A percentile compares a stretch with the other conserved stretches of the same genome.
Evolutionary conservation across 176 grass and related monocot species (phyloP).

Genomic region (Juncus inflexus): DNA sequence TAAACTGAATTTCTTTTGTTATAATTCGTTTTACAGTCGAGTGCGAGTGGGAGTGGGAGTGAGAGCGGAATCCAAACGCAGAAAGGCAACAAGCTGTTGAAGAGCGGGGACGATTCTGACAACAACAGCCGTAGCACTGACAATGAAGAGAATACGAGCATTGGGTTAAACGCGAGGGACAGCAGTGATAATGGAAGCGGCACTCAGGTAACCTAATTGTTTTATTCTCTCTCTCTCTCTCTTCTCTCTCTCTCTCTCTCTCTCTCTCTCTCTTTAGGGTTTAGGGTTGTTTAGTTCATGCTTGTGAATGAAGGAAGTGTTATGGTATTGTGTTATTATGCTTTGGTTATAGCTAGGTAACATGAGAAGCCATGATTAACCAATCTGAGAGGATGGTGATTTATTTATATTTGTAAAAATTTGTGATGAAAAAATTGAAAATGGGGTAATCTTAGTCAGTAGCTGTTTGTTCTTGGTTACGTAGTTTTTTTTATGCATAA

Average conservation of each 20-base stretch:
- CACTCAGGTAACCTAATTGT: conserved; percentile 48
- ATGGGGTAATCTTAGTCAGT: too few species aligned
- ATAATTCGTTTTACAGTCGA: conserved; percentile 45
- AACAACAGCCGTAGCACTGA: conserved; percentile 52
- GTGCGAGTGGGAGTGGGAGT: conserved; percentile 81
- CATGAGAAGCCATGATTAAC: not conserved
- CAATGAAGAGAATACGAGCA: conserved; percentile 40
- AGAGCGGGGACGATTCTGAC: conserved; percentile 40
- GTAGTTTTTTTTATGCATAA: too few species aligned
- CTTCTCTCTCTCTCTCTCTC: too few species aligned
- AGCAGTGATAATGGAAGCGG: conserved; percentile 81
- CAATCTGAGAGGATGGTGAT: too few species aligned
- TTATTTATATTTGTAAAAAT: too few species aligned
- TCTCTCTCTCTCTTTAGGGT: too few species aligned
- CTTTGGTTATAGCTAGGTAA: not conserved
- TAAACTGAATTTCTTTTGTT: not conserved
- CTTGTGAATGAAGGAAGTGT: not conserved
- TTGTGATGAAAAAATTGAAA: too few species aligned
- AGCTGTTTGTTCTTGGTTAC: too few species aligned
- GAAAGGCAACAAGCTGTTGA: conserved; percentile 45
- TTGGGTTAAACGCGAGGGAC: conserved; percentile 60
- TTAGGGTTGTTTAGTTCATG: conserved; percentile 15
- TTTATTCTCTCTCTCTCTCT: too few species aligned
- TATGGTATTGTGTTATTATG: conserved; percentile 4
- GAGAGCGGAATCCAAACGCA: conserved; percentile 85